Evolutionary conservation across 371 early-diverging fungal species (phyloP), one percentile per base, ranked within the genome.

Genomic region (Mucor irregularis): DNA sequence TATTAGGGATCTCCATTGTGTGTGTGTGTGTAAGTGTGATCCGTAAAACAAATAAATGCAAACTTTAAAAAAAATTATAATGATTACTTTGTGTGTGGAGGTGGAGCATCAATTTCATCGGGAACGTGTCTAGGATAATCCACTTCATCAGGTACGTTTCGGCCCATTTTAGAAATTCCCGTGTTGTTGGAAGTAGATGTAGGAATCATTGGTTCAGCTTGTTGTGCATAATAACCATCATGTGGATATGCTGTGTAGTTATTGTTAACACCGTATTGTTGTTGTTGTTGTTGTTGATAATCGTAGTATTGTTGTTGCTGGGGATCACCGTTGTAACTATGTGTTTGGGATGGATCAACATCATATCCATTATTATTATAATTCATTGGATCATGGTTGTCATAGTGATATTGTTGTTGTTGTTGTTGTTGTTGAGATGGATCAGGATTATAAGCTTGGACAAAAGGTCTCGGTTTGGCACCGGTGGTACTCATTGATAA

Each of bases 51-150:
- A n/a, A n/a, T n/a, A n/a, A n/a, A n/a, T n/a, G n/a, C n/a, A n/a
- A n/a, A n/a, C n/a, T n/a, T n/a, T n/a, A n/a, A n/a, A n/a, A n/a
- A n/a, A n/a, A n/a, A n/a, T n/a, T n/a, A n/a, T n/a, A n/a, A n/a
- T n/a, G n/a, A n/a, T n/a, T n/a, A n/a, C n/a, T n/a, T n/a, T n/a
- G n/a, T n/a, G n/a, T n/a, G n/a, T 38, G 42, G 24, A 29, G 30
- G 45, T 9, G 45, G 7, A 16, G 29, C 3, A 45, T 52, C 26
- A 30, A 39, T 35, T 47, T 62, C 62, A 56, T 62, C 52, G 39
- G 62, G 62, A 19, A 62, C 62, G 52, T 62, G 62, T 39, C 62
- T 50, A n/a, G 40, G 17, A 29, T 55, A 46, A 28, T 63, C 63
- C 4, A 39, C 30, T 38, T 63, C 63, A 49, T 63, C 53, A 24